These are phyloP conservation scores for Esteya vermicola DNA, from an alignment of 2,329 filamentous ascomycete genomes.

Conservation along the genomic window DNA sequence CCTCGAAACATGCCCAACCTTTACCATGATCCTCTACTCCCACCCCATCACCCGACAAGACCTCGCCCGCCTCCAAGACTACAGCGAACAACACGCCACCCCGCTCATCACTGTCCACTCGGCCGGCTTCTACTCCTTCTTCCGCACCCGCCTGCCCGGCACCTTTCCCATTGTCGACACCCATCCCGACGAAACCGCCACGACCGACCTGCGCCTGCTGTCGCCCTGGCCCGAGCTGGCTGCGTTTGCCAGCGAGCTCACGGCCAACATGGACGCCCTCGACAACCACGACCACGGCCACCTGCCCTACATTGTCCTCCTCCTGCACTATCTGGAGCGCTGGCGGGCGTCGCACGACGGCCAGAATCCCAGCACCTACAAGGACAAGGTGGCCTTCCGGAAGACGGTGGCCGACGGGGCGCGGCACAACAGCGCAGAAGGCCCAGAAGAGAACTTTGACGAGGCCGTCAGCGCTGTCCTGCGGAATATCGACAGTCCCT, in stretches of 20 bases:
- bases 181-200: slow-evolving; percentile 77
- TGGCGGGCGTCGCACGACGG: slow-evolving; percentile 66
- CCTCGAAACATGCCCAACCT: slow-evolving; percentile 25
- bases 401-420: slow-evolving; percentile 52
- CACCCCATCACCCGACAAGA: slow-evolving; percentile 31
- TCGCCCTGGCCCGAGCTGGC: slow-evolving; percentile 74
- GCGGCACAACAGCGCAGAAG: slow-evolving; percentile 62
- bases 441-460: slow-evolving; percentile 92
- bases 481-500: slow-evolving; percentile 63
- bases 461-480: slow-evolving; percentile 80
- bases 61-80: slow-evolving; percentile 29
- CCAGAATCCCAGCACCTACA: slow-evolving; percentile 56
- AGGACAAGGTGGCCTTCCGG: slow-evolving; percentile 76
- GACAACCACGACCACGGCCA: slow-evolving; percentile 78
- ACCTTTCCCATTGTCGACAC: slow-evolving; percentile 90
- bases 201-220: slow-evolving; percentile 70
- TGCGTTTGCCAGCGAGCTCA: slow-evolving; percentile 51
- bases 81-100: slow-evolving; percentile 41
- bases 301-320: slow-evolving; percentile 70
- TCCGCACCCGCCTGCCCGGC: slow-evolving; percentile 63
- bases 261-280: slow-evolving; percentile 53
- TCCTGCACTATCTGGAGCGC: slow-evolving; percentile 66
- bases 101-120: slow-evolving; percentile 76
- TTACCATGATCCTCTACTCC: slow-evolving; percentile 41
- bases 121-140: slow-evolving; percentile 83